These are phyloP conservation scores for Prunus persica DNA, from an alignment of 306 rosid genomes.

Conservation along the genomic window Prunus_persica_NCBIv2 NC_034009.1:27219001-27219500, in stretches of 20 bases:
- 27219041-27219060: conserved; percentile 59
- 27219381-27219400: background rate
- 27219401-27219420: background rate
- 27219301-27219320: conserved; percentile 52
- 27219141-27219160: conserved; percentile 41
- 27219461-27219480: background rate
- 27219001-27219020: conserved; percentile 11
- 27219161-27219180: conserved; percentile 48
- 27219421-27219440: background rate
- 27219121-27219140: conserved; percentile 48
- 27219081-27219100: conserved; percentile 27
- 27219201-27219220: conserved; percentile 41
- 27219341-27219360: background rate
- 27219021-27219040: conserved; percentile 46
- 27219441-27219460: background rate
- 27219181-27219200: conserved; percentile 49
- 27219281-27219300: conserved; percentile 55
- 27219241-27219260: conserved; percentile 10
- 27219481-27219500: background rate
- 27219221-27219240: conserved; percentile 36
- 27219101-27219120: conserved; percentile 23
- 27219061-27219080: conserved; percentile 37
- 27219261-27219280: background rate
- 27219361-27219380: background rate
- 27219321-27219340: conserved; percentile 23